A percentile compares a stretch with the other conserved stretches of the same genome.
Evolutionary conservation across 176 grass and related monocot species (phyloP).

Genomic region (Olyra latifolia): DNA sequence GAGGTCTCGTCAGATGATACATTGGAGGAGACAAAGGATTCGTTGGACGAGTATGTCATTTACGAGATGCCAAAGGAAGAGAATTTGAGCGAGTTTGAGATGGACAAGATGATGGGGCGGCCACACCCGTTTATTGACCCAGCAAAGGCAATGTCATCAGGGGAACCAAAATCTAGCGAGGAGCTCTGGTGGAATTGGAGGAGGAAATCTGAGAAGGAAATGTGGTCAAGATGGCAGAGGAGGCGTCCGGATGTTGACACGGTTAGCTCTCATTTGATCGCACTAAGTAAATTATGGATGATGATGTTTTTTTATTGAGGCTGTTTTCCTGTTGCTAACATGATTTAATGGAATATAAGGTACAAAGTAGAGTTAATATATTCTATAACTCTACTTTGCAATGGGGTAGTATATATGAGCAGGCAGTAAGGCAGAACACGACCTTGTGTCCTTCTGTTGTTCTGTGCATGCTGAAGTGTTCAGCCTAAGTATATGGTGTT

Average conservation of each 20-base stretch:
- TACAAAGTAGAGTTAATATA: background rate
- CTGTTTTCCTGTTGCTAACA: background rate
- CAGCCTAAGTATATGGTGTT: background rate
- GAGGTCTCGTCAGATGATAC: conserved; percentile 42
- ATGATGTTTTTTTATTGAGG: background rate
- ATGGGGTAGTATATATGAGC: background rate
- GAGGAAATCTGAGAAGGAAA: conserved; percentile 65
- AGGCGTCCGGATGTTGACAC: conserved; percentile 78
- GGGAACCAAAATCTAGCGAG: conserved; percentile 66
- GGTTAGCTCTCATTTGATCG: conserved; percentile 44
- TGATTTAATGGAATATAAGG: conserved; percentile 14
- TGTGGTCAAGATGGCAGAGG: conserved; percentile 96
- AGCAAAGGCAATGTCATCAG: conserved; percentile 56
- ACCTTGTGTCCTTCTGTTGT: background rate
- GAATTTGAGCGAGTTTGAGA: conserved; percentile 66
- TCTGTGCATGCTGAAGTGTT: background rate
- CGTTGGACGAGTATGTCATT: conserved; percentile 65
- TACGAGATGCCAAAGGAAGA: conserved; percentile 74
- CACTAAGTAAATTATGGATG: background rate
- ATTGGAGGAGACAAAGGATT: conserved; percentile 44
- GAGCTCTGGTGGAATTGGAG: conserved; percentile 99
- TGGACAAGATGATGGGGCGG: conserved; percentile 73
- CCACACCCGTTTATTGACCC: conserved; percentile 85
- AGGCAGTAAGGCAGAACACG: background rate
- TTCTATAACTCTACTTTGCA: background rate